Conservation (phyloP, 768 basidiomycete species). For the Xerocomellus dryophilus region DNA sequence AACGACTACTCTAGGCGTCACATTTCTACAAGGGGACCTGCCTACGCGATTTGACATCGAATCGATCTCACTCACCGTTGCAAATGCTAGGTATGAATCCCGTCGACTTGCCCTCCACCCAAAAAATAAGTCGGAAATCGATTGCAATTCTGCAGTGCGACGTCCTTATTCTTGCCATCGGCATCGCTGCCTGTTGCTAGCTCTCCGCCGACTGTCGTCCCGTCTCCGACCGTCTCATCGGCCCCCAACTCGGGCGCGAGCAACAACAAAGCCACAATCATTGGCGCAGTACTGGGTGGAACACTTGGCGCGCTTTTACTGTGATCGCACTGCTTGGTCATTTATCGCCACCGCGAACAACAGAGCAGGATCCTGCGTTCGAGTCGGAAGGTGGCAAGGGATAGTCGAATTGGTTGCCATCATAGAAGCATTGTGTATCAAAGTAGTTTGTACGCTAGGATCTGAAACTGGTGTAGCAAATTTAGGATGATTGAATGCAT, state of each 20-base stretch:
- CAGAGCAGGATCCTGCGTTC: neutral
- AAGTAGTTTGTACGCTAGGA: neutral
- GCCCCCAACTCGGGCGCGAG: neutral
- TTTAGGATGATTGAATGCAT: neutral
- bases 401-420: neutral
- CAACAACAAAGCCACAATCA: slow-evolving; percentile 8
- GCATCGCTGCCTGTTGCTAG: slow-evolving; percentile 25
- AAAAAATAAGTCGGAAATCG: neutral
- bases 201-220: slow-evolving; percentile 14
- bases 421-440: neutral
- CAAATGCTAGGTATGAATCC: slow-evolving; percentile 34
- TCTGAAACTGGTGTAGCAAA: too few relatives aligned
- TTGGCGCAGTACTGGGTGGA: slow-evolving; percentile 15
- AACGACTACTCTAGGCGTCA: slow-evolving; percentile 43
- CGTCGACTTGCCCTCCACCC: neutral
- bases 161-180: slow-evolving; percentile 27
- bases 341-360: slow-evolving; percentile 8
- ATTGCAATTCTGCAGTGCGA: slow-evolving; percentile 16
- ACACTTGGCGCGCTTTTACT: slow-evolving; percentile 11
- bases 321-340: slow-evolving; percentile 1
- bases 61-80: slow-evolving; percentile 37
- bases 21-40: slow-evolving; percentile 31
- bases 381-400: neutral
- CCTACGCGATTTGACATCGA: slow-evolving; percentile 39
- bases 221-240: slow-evolving; percentile 8